phyloP scores from a whole-genome alignment of 306 rosid species.

The Cyamopsis tetragonoloba region DNA sequence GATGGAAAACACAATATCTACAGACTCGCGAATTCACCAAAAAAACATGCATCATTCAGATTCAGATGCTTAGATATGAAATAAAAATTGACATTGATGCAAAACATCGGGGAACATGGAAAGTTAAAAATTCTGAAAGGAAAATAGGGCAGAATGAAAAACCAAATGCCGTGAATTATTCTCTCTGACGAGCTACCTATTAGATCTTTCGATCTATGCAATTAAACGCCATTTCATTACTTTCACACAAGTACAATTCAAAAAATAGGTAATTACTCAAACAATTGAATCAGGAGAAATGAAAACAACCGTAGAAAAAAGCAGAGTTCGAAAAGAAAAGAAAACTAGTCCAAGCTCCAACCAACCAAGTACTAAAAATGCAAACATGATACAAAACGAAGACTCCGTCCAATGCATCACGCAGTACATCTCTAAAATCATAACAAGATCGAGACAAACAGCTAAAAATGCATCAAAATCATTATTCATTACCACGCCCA shows the following conservation, averaged over 20 bases:
- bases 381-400: conserved; percentile 18
- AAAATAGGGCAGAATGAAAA: background rate
- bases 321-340: background rate
- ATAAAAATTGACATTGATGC: conserved; percentile 6
- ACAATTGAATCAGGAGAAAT: conserved; percentile 23
- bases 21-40: background rate
- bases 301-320: conserved; percentile 7
- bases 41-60: background rate
- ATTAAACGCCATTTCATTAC: conserved; percentile 17
- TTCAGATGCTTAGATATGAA: background rate
- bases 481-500: conserved; percentile 6
- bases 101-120: background rate
- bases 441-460: background rate
- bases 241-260: background rate
- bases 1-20: conserved; percentile 10
- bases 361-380: background rate
- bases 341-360: conserved; percentile 4
- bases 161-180: conserved; percentile 4
- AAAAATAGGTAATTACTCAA: background rate
- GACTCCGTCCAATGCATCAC: background rate
- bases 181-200: background rate
- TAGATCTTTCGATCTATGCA: conserved; percentile 18
- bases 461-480: background rate
- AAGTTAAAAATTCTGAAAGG: background rate
- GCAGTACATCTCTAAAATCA: conserved; percentile 5